Evolutionary conservation across 768 basidiomycete genomes (phyloP).

Genomic region (Crepidotus variabilis): DNA sequence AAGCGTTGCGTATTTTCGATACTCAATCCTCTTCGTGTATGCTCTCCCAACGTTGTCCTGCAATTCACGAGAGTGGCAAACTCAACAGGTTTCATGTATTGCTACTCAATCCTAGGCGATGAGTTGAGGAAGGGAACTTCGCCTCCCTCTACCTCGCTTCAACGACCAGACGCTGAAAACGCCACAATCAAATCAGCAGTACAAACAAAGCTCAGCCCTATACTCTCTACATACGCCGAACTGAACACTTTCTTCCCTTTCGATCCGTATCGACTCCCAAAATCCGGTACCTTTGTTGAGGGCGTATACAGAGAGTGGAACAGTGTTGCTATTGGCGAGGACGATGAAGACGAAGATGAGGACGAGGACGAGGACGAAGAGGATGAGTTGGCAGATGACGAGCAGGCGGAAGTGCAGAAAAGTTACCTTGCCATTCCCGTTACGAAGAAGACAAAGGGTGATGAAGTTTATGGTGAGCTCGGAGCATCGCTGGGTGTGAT

Average conservation of each 20-base stretch:
- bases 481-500: constrained; percentile 72
- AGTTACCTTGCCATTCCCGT: constrained; percentile 12
- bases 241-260: constrained; percentile 97
- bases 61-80: constrained; percentile 95
- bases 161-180: not conserved
- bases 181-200: not conserved
- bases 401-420: not conserved
- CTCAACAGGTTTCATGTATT: constrained; percentile 88
- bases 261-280: constrained; percentile 90
- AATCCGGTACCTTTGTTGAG: constrained; percentile 74
- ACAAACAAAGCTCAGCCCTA: not conserved
- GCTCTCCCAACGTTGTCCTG: constrained; percentile 84
- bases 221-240: constrained; percentile 47
- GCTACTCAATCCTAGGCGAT: constrained; percentile 87
- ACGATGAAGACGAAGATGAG: constrained; percentile 61
- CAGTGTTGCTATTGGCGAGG: constrained; percentile 72
- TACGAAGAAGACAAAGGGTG: constrained; percentile 3
- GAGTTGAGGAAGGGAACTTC: constrained; percentile 68
- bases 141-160: constrained; percentile 19
- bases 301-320: constrained; percentile 89
- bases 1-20: constrained; percentile 78
- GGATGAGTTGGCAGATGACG: constrained; percentile 10
- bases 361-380: constrained; percentile 38
- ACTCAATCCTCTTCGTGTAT: constrained; percentile 90
- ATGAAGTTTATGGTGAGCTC: constrained; percentile 46